Conservation (phyloP, 371 early-diverging fungal genomes). For the Mortierella sp. region DNA sequence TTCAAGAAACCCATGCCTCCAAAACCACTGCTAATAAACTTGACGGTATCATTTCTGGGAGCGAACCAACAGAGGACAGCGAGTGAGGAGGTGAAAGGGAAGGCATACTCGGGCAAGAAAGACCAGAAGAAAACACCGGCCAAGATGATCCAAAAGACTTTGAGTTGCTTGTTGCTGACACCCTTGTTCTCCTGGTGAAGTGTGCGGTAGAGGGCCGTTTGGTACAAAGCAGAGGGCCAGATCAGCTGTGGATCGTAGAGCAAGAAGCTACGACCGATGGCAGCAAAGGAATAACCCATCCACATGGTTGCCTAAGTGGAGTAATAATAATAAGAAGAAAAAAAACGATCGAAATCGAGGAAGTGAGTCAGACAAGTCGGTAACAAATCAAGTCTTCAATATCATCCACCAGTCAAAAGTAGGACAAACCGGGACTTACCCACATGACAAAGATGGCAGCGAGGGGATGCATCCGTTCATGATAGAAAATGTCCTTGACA, state of each 20-base stretch:
- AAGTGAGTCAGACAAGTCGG: not conserved
- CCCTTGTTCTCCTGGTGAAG: constrained; percentile 26
- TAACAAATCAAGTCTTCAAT: not conserved
- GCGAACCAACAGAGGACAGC: constrained; percentile 55
- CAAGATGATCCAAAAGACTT: constrained; percentile 42
- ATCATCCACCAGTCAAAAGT: not conserved
- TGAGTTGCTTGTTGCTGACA: constrained; percentile 45
- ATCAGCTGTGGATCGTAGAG: constrained; percentile 53
- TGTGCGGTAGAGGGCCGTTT: constrained; percentile 49
- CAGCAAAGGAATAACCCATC: constrained; percentile 53
- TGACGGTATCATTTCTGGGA: constrained; percentile 38
- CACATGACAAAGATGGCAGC: constrained; percentile 54
- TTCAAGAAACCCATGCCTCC: constrained; percentile 55
- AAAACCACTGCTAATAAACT: constrained; percentile 48
- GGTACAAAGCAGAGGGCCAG: constrained; percentile 55
- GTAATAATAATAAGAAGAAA: not conserved
- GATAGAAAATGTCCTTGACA: constrained; percentile 53
- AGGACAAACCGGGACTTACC: constrained; percentile 15
- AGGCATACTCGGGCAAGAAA: constrained; percentile 51
- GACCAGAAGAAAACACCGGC: constrained; percentile 53
- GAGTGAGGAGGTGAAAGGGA: constrained; percentile 47
- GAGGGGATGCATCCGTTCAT: constrained; percentile 51
- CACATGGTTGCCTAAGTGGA: constrained; percentile 48
- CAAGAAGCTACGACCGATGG: constrained; percentile 50
- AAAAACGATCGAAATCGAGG: not conserved